A percentile compares a stretch with the other conserved stretches of the same genome.
Conservation (phyloP, 169 alveolate species). For the Plasmodium vivax region DNA sequence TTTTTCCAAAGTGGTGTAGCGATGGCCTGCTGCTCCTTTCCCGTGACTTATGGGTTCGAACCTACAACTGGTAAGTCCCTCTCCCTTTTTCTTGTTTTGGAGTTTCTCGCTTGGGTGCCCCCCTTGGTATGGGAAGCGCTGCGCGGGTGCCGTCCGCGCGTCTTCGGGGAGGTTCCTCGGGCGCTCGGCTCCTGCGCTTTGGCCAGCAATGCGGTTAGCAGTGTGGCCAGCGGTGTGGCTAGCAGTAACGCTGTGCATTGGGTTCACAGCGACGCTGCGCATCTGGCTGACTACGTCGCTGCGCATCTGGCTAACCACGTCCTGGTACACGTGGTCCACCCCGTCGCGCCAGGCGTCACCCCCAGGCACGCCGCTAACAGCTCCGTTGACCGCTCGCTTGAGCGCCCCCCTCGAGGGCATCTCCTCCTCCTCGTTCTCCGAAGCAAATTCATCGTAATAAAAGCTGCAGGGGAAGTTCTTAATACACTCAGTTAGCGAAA, state of each 20-base stretch:
- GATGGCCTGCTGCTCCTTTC: neutral
- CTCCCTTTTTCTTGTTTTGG: neutral
- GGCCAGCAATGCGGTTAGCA: no score
- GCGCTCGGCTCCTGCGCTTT: neutral
- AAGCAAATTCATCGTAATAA: neutral
- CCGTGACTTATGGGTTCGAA: neutral
- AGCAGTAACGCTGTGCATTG: no score
- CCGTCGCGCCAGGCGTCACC: neutral
- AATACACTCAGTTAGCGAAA: neutral
- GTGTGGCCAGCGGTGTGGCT: no score
- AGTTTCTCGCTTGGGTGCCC: neutral
- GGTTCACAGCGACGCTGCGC: neutral
- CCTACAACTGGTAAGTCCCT: neutral
- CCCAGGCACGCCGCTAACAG: neutral
- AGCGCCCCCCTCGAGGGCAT: neutral
- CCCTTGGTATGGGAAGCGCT: neutral
- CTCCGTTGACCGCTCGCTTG: neutral
- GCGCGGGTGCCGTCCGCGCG: neutral
- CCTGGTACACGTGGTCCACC: neutral
- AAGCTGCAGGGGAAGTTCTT: neutral
- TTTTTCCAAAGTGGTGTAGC: neutral
- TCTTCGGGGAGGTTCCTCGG: neutral
- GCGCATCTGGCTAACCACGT: neutral
- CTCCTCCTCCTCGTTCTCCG: neutral
- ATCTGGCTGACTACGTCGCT: neutral